These are phyloP conservation scores for Dioscorea cayenensis DNA, from an alignment of 116 monocot species.

Conservation along the genomic window DNA sequence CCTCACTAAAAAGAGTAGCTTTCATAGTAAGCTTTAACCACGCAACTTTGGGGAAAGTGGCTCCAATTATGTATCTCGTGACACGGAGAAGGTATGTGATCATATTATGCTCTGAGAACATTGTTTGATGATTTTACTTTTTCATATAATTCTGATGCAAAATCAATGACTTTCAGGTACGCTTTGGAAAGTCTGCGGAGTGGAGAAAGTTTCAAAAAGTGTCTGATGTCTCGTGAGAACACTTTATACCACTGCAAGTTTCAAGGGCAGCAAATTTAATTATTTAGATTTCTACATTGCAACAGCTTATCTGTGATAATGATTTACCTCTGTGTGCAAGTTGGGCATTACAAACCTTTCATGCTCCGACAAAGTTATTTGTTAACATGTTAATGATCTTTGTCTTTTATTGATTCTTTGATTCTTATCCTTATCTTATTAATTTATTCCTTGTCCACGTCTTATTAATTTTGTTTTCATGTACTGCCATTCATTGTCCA, in stretches of 20 bases:
- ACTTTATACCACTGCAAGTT: constrained; percentile 6
- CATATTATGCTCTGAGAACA: constrained; percentile 11
- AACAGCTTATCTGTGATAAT: no score
- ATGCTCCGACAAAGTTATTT: no score
- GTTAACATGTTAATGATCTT: no score
- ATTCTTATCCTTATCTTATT: no score
- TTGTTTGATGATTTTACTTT: constrained; percentile 7
- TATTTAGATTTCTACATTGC: background rate
- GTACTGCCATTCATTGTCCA: no score
- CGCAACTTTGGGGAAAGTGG: constrained; percentile 1
- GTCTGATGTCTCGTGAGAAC: constrained; percentile 5
- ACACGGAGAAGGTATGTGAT: constrained; percentile 14
- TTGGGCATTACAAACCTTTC: no score
- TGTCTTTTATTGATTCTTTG: no score
- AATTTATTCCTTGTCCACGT: no score
- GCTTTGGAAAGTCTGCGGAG: background rate
- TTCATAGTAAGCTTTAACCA: background rate
- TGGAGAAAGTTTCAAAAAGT: background rate
- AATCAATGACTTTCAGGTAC: constrained; percentile 4
- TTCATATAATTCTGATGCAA: background rate
- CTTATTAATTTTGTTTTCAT: no score
- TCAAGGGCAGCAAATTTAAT: constrained; percentile 1
- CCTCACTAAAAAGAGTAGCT: constrained; percentile 8
- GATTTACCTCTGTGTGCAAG: no score
- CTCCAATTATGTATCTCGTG: constrained; percentile 10